phyloP scores from a whole-genome alignment of 768 basidiomycete genomes.

The Boletales sp. region DNA sequence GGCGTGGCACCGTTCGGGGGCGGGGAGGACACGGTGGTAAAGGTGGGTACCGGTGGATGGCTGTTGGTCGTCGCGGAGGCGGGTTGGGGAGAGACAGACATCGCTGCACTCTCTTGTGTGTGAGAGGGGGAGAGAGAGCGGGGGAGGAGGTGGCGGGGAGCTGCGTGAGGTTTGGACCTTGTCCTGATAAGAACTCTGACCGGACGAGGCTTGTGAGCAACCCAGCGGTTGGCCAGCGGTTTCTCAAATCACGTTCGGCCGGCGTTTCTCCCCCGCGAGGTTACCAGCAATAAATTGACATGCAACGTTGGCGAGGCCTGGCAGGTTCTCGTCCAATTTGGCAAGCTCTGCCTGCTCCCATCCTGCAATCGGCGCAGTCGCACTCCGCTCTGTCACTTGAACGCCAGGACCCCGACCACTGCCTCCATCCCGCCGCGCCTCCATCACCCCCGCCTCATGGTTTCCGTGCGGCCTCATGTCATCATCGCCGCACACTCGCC shows the following conservation, averaged over 20 bases:
- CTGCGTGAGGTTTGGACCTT: neutral
- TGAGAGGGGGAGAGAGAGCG: neutral
- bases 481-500: neutral
- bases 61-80: neutral
- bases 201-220: neutral
- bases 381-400: slow-evolving; percentile 3
- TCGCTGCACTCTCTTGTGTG: neutral
- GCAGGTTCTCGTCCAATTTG: slow-evolving; percentile 9
- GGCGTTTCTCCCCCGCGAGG: slow-evolving; percentile 23
- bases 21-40: slow-evolving; percentile 5
- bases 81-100: slow-evolving; percentile 22
- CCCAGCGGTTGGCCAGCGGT: slow-evolving; percentile 20
- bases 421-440: slow-evolving; percentile 15
- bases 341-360: slow-evolving; percentile 6
- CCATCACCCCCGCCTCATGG: slow-evolving; percentile 16
- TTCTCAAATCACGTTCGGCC: slow-evolving; percentile 17
- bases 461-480: slow-evolving; percentile 7
- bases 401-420: slow-evolving; percentile 18
- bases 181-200: slow-evolving; percentile 15
- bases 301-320: slow-evolving; percentile 30
- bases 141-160: neutral
- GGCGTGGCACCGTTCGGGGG: slow-evolving; percentile 17
- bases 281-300: slow-evolving; percentile 17
- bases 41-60: neutral
- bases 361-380: slow-evolving; percentile 17